A percentile compares a stretch with the other conserved stretches of the same genome.
These are phyloP conservation scores for Verticillium nonalfalfae DNA, from an alignment of 2,329 filamentous ascomycete species.

Conservation along the genomic window DNA sequence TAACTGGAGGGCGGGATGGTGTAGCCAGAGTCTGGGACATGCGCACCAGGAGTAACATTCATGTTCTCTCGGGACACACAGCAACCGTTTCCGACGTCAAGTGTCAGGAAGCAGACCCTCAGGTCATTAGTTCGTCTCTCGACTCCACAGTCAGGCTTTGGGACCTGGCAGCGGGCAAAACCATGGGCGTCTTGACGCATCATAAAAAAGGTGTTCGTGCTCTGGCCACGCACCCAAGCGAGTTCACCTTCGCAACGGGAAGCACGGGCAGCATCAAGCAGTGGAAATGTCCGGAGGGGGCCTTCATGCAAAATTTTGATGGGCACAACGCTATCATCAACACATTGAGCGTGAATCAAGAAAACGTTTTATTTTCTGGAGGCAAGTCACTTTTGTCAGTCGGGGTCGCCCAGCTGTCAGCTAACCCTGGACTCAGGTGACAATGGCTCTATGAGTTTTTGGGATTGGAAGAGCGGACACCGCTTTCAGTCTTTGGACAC, in stretches of 20 bases:
- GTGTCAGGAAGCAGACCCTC: conserved; percentile 93
- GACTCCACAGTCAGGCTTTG: conserved; percentile 88
- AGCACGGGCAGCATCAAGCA: conserved; percentile 96
- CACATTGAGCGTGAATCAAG: conserved; percentile 84
- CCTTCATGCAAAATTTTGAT: conserved; percentile 99
- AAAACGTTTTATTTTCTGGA: conserved; percentile 91
- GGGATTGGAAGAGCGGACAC: conserved; percentile 97
- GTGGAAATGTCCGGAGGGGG: conserved; percentile 97
- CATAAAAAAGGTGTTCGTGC: conserved; percentile 96
- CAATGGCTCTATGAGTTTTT: conserved; percentile 95
- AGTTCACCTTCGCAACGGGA: conserved; percentile 93
- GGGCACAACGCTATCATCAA: conserved; percentile 97
- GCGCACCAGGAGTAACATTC: conserved; percentile 91
- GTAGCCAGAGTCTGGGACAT: conserved; percentile 98
- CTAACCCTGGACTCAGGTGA: conserved; percentile 44
- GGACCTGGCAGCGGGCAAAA: conserved; percentile 94
- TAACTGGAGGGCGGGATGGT: conserved; percentile 90
- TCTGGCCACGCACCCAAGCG: conserved; percentile 76
- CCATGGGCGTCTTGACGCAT: conserved; percentile 92
- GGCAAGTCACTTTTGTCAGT: conserved; percentile 29
- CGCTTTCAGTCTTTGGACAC: conserved; percentile 86
- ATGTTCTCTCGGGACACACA: conserved; percentile 87
- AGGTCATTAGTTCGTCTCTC: conserved; percentile 88
- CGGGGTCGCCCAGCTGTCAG: not conserved
- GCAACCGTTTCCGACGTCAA: conserved; percentile 83